Evolutionary conservation across 2,329 filamentous ascomycete species (phyloP).

Genomic region (Dactylellina parvicollis): DNA sequence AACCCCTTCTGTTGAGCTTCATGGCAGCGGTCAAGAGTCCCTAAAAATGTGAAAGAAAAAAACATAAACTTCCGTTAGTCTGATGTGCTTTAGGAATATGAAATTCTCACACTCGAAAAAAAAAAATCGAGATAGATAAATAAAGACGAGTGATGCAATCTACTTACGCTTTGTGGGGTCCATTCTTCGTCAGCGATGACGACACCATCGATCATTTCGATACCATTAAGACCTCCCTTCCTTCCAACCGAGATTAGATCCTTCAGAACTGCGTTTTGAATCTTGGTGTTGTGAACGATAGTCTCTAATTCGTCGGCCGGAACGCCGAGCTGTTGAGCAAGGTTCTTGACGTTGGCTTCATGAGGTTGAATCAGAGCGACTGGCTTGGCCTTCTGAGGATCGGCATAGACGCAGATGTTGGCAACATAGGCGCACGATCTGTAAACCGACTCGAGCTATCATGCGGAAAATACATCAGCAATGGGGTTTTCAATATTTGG

Average conservation of each 20-base stretch:
- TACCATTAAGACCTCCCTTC: conserved; percentile 72
- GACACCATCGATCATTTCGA: conserved; percentile 80
- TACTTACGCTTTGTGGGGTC: conserved; percentile 82
- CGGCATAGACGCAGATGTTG: conserved; percentile 89
- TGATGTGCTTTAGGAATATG: too few relatives aligned
- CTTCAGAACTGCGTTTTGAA: conserved; percentile 73
- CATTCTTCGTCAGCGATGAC: conserved; percentile 86
- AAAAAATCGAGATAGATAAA: background rate
- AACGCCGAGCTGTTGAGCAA: conserved; percentile 72
- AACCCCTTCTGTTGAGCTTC: conserved; percentile 76
- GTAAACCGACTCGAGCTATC: conserved; percentile 85
- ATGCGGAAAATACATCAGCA: conserved; percentile 3
- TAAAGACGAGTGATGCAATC: conserved; percentile 12
- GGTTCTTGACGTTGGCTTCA: conserved; percentile 71
- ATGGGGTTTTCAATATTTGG: background rate
- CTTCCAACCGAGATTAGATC: conserved; percentile 74
- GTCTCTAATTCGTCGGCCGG: conserved; percentile 72
- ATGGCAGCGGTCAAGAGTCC: conserved; percentile 75
- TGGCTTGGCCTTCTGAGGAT: conserved; percentile 77
- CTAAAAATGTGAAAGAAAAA: conserved; percentile 62
- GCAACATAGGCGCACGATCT: conserved; percentile 79
- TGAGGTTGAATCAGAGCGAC: conserved; percentile 81
- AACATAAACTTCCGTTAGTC: conserved; percentile 57
- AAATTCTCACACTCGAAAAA: too few relatives aligned
- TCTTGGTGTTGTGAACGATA: conserved; percentile 73